A percentile compares a stretch with the other conserved stretches of the same genome.
phyloP scores from a whole-genome alignment of 2,329 filamentous ascomycete genomes.

The Fusarium mangiferae region DNA sequence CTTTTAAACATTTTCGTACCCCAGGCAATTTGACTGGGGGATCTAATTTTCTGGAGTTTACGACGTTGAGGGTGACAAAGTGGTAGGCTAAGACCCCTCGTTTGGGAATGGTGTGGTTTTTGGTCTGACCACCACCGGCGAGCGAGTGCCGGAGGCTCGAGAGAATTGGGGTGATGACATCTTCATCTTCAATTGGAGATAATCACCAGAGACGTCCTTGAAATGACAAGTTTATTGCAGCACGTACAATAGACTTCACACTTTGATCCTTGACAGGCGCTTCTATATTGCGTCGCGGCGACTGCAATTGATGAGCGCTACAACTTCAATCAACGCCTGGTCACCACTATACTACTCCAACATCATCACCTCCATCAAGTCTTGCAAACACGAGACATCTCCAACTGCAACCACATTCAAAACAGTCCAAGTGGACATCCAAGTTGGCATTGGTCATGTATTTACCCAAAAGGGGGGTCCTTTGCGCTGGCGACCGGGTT shows the following conservation, averaged over 20 bases:
- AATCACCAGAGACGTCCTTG: too few relatives aligned
- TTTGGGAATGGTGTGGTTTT: not conserved
- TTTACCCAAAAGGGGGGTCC: conserved; percentile 8
- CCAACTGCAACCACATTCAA: conserved; percentile 4
- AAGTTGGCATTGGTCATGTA: conserved; percentile 3
- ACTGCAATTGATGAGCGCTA: not conserved
- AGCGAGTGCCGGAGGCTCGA: not conserved
- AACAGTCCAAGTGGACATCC: conserved; percentile 3
- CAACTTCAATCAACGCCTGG: not conserved
- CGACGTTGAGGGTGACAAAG: not conserved
- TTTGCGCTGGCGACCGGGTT: conserved; percentile 4
- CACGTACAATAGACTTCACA: too few relatives aligned
- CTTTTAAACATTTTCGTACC: conserved; percentile 23
- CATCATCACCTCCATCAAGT: too few relatives aligned
- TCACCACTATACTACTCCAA: not conserved
- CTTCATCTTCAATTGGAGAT: not conserved
- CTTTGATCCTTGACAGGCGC: fast-evolving
- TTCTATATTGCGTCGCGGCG: not conserved
- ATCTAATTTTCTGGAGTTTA: conserved; percentile 19
- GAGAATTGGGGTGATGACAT: not conserved
- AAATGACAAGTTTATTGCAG: too few relatives aligned
- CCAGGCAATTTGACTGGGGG: not conserved
- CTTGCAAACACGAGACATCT: conserved; percentile 4
- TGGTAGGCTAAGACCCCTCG: conserved; percentile 10
- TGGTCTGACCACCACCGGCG: conserved; percentile 10